These are phyloP conservation scores for Oidiodendron maius DNA, from an alignment of 495 filamentous ascomycete species.

Conservation along the genomic window DNA sequence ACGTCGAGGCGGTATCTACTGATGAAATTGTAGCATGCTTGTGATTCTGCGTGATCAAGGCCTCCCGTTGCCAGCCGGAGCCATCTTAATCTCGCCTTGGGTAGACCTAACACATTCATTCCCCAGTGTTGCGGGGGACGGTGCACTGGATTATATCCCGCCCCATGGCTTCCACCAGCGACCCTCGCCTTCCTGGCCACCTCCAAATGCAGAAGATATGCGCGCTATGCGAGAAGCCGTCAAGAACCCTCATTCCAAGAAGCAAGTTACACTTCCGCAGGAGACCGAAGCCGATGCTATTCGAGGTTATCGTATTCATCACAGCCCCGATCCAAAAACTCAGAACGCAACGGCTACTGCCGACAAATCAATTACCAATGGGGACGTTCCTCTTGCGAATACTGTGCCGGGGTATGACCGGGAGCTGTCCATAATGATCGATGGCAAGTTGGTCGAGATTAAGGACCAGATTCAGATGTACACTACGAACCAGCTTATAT, in stretches of 20 bases:
- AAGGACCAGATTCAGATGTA: slow-evolving; percentile 97
- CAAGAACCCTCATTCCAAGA: slow-evolving; percentile 8
- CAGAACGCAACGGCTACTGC: slow-evolving; percentile 16
- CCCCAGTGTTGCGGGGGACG: slow-evolving; percentile 72
- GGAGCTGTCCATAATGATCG: slow-evolving; percentile 56
- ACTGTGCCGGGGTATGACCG: slow-evolving; percentile 18
- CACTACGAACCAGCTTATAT: slow-evolving; percentile 77
- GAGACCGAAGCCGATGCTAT: slow-evolving; percentile 21
- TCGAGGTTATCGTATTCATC: slow-evolving; percentile 20
- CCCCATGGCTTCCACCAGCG: slow-evolving; percentile 78
- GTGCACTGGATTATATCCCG: slow-evolving; percentile 79
- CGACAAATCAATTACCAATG: slow-evolving; percentile 3
- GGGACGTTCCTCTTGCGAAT: slow-evolving; percentile 12
- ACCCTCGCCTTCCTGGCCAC: slow-evolving; percentile 85
- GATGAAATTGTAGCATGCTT: slow-evolving; percentile 67
- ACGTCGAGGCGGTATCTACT: no score
- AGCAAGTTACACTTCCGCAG: slow-evolving; percentile 5
- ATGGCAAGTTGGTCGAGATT: slow-evolving; percentile 62
- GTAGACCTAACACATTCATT: slow-evolving; percentile 92
- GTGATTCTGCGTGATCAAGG: slow-evolving; percentile 76
- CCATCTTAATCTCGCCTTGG: slow-evolving; percentile 88
- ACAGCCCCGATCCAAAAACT: slow-evolving; percentile 7
- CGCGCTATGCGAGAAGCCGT: slow-evolving; percentile 19
- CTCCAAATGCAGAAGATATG: slow-evolving; percentile 69
- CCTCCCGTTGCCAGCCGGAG: slow-evolving; percentile 78